Conservation (phyloP, 2,329 filamentous ascomycete species). For the Chalara sp. region DNA sequence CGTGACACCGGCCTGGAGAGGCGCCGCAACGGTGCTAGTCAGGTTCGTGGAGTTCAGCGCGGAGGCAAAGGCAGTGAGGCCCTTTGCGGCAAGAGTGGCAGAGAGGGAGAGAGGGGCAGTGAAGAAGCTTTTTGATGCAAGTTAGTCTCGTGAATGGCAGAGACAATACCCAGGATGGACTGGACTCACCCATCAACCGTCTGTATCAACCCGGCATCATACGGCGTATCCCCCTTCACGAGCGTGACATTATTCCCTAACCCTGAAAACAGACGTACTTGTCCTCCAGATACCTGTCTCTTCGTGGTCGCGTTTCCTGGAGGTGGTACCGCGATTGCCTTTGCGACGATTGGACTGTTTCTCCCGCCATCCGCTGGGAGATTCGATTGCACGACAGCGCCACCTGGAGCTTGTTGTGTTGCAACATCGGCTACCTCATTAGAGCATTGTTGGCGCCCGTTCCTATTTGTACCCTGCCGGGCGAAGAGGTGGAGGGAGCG, state of each 20-base stretch:
- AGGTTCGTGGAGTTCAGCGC: constrained; percentile 29
- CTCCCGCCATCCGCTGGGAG: background rate
- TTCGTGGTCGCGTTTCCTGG: background rate
- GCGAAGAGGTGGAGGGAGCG: background rate
- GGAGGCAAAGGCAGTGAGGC: constrained; percentile 26
- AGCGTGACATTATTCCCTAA: constrained; percentile 21
- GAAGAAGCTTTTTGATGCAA: constrained; percentile 7
- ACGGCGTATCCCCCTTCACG: constrained; percentile 21
- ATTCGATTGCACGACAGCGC: background rate
- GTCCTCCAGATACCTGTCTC: background rate
- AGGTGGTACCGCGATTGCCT: background rate
- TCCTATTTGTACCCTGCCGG: background rate
- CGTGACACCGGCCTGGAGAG: constrained; percentile 22
- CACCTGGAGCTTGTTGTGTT: background rate
- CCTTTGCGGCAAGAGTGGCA: constrained; percentile 13
- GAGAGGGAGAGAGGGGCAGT: constrained; percentile 5
- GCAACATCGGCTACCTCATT: background rate
- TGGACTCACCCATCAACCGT: constrained; percentile 16
- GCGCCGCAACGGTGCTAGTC: constrained; percentile 25
- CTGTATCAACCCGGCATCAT: constrained; percentile 21
- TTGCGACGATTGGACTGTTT: background rate
- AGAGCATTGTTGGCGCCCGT: background rate
- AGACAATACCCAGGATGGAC: constrained; percentile 3
- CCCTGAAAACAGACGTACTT: constrained; percentile 9
- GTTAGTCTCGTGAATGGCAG: constrained; percentile 9